Conservation (phyloP, 176 grass and related monocot genomes). For the Themeda triandra region DNA sequence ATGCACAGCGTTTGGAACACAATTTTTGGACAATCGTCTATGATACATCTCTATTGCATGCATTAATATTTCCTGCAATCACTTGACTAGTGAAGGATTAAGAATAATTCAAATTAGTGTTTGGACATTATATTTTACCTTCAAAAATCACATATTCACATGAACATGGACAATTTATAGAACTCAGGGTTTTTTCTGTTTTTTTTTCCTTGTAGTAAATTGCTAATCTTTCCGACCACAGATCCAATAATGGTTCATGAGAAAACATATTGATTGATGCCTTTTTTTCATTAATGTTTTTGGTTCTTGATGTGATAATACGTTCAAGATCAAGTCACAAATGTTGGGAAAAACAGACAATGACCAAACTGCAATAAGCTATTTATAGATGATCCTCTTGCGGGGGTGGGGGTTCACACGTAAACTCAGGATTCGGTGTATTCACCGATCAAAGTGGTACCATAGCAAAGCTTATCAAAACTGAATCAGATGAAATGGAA, state of each 20-base stretch:
- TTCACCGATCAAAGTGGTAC: background rate
- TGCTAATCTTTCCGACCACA: background rate
- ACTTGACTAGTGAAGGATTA: slow-evolving; percentile 6
- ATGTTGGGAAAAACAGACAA: background rate
- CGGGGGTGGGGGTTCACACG: background rate
- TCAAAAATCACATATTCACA: background rate
- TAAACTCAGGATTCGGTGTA: slow-evolving; percentile 4
- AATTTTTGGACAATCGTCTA: background rate
- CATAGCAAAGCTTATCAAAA: background rate
- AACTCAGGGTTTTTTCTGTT: background rate
- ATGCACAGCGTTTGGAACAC: background rate
- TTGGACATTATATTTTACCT: background rate
- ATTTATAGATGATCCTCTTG: background rate
- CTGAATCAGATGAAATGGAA: background rate
- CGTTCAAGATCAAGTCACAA: background rate
- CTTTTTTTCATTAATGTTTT: background rate
- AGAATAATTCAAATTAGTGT: background rate
- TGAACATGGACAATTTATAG: background rate
- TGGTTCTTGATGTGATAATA: background rate
- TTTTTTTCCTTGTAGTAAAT: background rate
- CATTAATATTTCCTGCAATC: background rate
- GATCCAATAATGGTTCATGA: background rate
- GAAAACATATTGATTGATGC: background rate
- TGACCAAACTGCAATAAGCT: background rate
- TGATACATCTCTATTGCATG: background rate